Evolutionary conservation across 768 basidiomycete species (phyloP).

Genomic region (Boletus patriciae): DNA sequence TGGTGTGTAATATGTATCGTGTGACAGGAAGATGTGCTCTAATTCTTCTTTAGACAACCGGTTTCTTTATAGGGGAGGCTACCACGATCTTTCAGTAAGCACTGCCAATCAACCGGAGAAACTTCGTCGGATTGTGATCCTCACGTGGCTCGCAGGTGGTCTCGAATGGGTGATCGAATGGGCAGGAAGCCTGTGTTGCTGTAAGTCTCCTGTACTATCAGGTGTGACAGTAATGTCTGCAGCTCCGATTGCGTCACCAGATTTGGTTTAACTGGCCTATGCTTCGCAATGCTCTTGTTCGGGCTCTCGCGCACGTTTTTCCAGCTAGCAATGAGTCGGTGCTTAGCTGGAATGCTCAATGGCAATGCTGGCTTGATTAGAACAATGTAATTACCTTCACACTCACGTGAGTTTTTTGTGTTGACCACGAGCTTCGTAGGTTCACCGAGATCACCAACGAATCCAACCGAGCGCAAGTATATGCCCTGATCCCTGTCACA

Average conservation of each 20-base stretch:
- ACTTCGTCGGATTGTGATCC: background rate
- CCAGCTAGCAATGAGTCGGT: background rate
- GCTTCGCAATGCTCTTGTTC: background rate
- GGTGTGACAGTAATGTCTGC: background rate
- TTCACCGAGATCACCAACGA: background rate
- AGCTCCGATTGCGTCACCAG: background rate
- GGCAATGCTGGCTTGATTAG: background rate
- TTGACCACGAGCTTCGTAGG: background rate
- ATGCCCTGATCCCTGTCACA: background rate
- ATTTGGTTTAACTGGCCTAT: background rate
- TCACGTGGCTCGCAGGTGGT: background rate
- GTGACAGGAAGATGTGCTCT: background rate
- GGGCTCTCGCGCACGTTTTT: background rate
- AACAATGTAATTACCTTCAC: background rate
- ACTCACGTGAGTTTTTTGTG: background rate
- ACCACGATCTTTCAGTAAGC: background rate
- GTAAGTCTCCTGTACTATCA: background rate
- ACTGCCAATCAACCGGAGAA: background rate
- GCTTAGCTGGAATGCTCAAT: background rate
- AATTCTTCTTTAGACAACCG: background rate
- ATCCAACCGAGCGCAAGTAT: background rate
- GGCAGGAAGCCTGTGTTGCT: background rate
- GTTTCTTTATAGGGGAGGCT: background rate
- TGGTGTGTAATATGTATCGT: background rate
- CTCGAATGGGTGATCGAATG: background rate